phyloP scores from a whole-genome alignment of 768 basidiomycete species.

The Strobilomyces confusus region DNA sequence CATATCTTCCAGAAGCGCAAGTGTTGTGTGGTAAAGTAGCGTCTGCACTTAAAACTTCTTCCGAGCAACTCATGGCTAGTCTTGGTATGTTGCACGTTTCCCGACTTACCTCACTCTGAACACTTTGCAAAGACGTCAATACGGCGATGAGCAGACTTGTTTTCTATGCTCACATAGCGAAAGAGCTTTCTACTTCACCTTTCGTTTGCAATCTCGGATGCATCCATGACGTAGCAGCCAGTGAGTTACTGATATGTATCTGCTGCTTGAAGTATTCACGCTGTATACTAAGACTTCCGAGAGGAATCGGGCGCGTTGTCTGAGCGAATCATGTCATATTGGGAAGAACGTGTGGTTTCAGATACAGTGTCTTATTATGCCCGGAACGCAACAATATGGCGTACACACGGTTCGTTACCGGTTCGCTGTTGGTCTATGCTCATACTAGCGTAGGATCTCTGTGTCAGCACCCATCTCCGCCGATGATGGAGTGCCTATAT shows the following conservation, averaged over 20 bases:
- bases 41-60: constrained; percentile 37
- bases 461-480: constrained; percentile 45
- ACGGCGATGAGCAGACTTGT: constrained; percentile 33
- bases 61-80: constrained; percentile 29
- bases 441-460: constrained; percentile 14
- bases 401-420: constrained; percentile 11
- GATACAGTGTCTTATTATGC: constrained; percentile 20
- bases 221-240: constrained; percentile 29
- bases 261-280: constrained; percentile 4
- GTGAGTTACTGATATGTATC: constrained; percentile 27
- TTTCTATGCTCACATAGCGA: constrained; percentile 47
- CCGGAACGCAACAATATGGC: constrained; percentile 4
- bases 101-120: constrained; percentile 1
- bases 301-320: constrained; percentile 39
- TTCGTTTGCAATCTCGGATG: constrained; percentile 47
- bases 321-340: constrained; percentile 45
- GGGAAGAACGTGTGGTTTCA: constrained; percentile 47
- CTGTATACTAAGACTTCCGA: constrained; percentile 44
- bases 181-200: constrained; percentile 42
- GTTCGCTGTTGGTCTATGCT: constrained; percentile 8
- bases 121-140: constrained; percentile 4
- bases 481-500: constrained; percentile 52
- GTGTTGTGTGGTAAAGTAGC: constrained; percentile 41
- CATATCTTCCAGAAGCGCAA: constrained; percentile 52
- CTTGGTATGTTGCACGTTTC: constrained; percentile 31